Evolutionary conservation across 2,329 filamentous ascomycete genomes (phyloP), one percentile per base, ranked within the genome.

Genomic region (Aureobasidium subglaciale): DNA sequence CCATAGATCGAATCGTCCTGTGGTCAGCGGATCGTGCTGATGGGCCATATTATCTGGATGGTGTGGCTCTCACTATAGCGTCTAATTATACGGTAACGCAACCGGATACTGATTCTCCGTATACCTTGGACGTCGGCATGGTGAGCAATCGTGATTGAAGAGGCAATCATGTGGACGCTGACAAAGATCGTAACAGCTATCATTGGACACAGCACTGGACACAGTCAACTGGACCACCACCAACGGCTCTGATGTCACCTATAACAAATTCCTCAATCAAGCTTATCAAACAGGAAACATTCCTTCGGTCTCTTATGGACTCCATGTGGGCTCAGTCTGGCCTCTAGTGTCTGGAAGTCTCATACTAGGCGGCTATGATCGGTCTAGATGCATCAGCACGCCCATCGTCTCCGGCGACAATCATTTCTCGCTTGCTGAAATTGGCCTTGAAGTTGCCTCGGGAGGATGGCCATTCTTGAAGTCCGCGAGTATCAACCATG

Each of bases 71-170:
- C 3, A 37, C 20, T 8, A 37, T 49, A 13, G 32, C 45, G 25
- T 49, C 32, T 15, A 34, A 49, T 11, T 49, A 16, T 18, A 49
- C 30, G 15, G 20, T 27, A 13, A 27, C 32, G 2, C 16, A 25
- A 1, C 7, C 32, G 5, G 4, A 37, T 4, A 3, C n/a, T 2
- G 8, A 27, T 8, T 37, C 22, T 2, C 27, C 15, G 11, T 37
- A 49, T 13, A 49, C 45, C 8, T 22, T 49, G 45, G 45, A 49
- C 5, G 45, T 49, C 27, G 45, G 45, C 32, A 37, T 49, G 45
- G 45, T 49, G 9, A 49, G 45, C 2, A 7, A n/a, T 20, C 37
- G 3, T 3, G 11, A 7, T 6, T 3, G 11, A 7, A 11, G n/a
- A 37, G 7, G 6, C 2, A 5, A 2, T 3, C 27, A 1, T 18